Base-by-base conservation (phyloP, 768 basidiomycete genomes). In the Termitomyces sp. region DNA sequence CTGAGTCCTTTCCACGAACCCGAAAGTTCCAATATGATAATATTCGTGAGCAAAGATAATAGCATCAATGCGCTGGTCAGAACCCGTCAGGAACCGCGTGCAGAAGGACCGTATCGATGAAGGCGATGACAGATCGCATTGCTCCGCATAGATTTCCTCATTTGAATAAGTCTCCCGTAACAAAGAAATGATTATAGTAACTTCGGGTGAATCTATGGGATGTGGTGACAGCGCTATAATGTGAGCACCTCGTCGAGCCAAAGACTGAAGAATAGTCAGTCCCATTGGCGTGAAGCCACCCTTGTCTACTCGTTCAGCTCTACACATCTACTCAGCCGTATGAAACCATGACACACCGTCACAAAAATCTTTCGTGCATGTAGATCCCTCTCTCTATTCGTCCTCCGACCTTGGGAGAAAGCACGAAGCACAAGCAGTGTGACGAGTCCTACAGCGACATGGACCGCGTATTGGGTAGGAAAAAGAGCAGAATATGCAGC, bases 21-120 rank as follows among this genome's bases (percentile, higher is more conserved):
- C 38, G 41, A 71, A 56, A 1, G 79, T 73, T 0, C 87, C 88
- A 30, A 89, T 76, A 30, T 83, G 80, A 19, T 74, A 74, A 63
- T 91, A 89, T 62, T 89, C 93, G 65, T 94, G 92, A 10, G 82
- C 80, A 58, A 90, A 87, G 12, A 95, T 68, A 53, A 95, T 70
- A 1, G 84, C 89, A 54, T 94, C 92, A n/a, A 95, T 64, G 23
- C 89, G 73, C 30, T 83, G 81, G 45, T 86, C 83, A 45, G 83
- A 77, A 0, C 78, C 82, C 2, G 82, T 82, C 57, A 86, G 67
- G 69, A 94, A 92, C 9, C 76, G 72, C 0, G 78, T 80, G 63
- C 84, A 87, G 66, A 95, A 94, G 9, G 75, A 71, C 33, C 83
- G 80, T 14, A 95, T 81, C 19, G 86, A 85, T 0, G 77, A 69